Base-by-base conservation (phyloP, 129 eudicot species). In the Saposhnikovia divaricata region DNA sequence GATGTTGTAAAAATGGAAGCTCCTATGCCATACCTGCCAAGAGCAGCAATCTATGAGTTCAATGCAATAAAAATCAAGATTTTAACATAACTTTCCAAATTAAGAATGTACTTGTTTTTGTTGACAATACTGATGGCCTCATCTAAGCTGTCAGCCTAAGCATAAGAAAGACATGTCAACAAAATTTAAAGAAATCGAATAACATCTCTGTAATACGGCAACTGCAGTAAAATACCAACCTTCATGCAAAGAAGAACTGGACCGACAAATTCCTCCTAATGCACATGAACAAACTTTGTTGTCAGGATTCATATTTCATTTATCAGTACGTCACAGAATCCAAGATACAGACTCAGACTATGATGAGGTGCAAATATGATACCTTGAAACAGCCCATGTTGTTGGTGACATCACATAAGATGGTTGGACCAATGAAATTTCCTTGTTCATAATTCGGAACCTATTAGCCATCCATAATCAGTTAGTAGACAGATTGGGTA, bases 261-360 rank as follows among this genome's bases (percentile, higher is more conserved):
- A 68, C 98, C 98, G 83, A 90, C 87, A 21, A 95, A 92, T 85
- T 95, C 98, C 80, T 92, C 98, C 98, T 92, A 94, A 94, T 70
- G 72, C 77, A 81, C 53, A 86, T 43, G 50, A 78, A 77, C 63
- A 82, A 69, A 72, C 46, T 66, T 40, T 51, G 69, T 78, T 46
- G 71, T 86, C 66, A 85, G 72, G 79, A 70, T 76, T 77, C 25
- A 45, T n/a, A 18, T 81, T n/a, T 47, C 37, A 28, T 44, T 68
- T 78, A 57, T 46, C 83, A 72, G 31, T 42, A n/a, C 15, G 11
- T 40, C 66, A 77, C 59, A 74, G 28, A 61, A 63, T 42, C 53
- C 37, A 76, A 82, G 77, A 38, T 18, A 50, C 57, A 68, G 55
- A 68, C 21, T 19, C 51, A 65, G 44, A 69, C 14, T 63, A 76